phyloP scores from a whole-genome alignment of 768 basidiomycete species.

The Tubosaeta sp. region DNA sequence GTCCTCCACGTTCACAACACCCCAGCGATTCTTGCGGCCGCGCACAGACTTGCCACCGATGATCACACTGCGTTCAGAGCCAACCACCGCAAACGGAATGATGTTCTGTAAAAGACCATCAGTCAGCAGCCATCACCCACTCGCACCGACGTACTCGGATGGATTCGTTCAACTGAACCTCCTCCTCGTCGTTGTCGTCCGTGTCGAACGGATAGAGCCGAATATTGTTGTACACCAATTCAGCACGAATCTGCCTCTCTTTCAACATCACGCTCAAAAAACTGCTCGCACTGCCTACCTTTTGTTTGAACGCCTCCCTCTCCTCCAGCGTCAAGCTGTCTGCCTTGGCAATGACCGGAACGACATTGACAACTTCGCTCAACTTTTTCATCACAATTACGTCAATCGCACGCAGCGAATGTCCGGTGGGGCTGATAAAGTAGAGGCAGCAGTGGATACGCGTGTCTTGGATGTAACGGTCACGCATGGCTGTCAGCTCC shows the following conservation, averaged over 20 bases:
- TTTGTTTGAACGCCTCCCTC: slow-evolving; percentile 87
- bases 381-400: slow-evolving; percentile 99
- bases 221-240: slow-evolving; percentile 88
- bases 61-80: slow-evolving; percentile 94
- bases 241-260: slow-evolving; percentile 77
- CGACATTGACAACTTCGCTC: slow-evolving; percentile 97
- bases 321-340: slow-evolving; percentile 94
- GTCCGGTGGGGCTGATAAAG: slow-evolving; percentile 99
- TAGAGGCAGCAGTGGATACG: slow-evolving; percentile 97
- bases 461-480: slow-evolving; percentile 97
- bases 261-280: slow-evolving; percentile 7
- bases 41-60: slow-evolving; percentile 95
- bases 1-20: slow-evolving; percentile 97
- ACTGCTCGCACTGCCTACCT: slow-evolving; percentile 43
- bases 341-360: slow-evolving; percentile 98
- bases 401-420: slow-evolving; percentile 93
- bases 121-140: not conserved
- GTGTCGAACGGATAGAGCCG: slow-evolving; percentile 96
- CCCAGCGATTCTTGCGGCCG: slow-evolving; percentile 97
- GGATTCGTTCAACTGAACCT: slow-evolving; percentile 80
- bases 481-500: slow-evolving; percentile 97
- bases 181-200: slow-evolving; percentile 93
- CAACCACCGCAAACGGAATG: slow-evolving; percentile 95
- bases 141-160: slow-evolving; percentile 66
- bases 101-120: slow-evolving; percentile 58